phyloP scores from a whole-genome alignment of 371 early-diverging fungal genomes.

The Fennellomyces sp. region DNA sequence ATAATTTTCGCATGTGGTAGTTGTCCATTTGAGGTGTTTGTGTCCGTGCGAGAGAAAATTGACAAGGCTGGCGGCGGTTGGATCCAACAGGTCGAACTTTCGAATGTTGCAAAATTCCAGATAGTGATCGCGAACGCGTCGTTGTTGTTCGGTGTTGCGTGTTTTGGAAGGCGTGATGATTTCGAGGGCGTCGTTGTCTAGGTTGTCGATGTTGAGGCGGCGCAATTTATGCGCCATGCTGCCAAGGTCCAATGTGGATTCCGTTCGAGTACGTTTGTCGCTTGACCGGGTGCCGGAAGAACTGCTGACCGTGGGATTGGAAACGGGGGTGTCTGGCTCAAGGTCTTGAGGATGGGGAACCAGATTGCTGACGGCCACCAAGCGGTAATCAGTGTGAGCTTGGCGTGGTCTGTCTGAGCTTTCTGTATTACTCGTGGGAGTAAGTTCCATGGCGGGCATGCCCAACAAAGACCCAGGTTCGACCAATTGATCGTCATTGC shows the following conservation, averaged over 20 bases:
- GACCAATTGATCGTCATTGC: background rate
- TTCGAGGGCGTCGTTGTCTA: too few relatives aligned
- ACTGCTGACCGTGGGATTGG: background rate
- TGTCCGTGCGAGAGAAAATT: too few relatives aligned
- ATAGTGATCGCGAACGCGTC: too few relatives aligned
- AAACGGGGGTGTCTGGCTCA: background rate
- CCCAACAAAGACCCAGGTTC: too few relatives aligned
- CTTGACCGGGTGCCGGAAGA: background rate
- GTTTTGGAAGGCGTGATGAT: too few relatives aligned
- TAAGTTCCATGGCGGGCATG: constrained; percentile 2
- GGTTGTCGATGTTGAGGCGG: too few relatives aligned
- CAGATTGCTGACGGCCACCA: constrained; percentile 2
- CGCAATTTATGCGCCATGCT: background rate
- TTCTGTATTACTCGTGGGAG: background rate
- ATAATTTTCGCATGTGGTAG: too few relatives aligned
- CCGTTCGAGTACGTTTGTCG: background rate
- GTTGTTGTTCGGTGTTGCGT: too few relatives aligned
- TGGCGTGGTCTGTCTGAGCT: background rate
- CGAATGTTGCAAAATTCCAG: too few relatives aligned
- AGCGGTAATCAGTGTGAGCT: background rate
- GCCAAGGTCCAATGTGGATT: background rate
- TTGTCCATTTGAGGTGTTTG: too few relatives aligned
- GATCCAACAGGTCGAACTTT: too few relatives aligned
- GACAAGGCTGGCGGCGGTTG: too few relatives aligned
- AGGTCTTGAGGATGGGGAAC: background rate